Percentiles rank a stretch among this genome's conserved stretches.
Evolutionary conservation across 345 rosid genomes (phyloP).

Genomic region (Citrus australasica): DNA sequence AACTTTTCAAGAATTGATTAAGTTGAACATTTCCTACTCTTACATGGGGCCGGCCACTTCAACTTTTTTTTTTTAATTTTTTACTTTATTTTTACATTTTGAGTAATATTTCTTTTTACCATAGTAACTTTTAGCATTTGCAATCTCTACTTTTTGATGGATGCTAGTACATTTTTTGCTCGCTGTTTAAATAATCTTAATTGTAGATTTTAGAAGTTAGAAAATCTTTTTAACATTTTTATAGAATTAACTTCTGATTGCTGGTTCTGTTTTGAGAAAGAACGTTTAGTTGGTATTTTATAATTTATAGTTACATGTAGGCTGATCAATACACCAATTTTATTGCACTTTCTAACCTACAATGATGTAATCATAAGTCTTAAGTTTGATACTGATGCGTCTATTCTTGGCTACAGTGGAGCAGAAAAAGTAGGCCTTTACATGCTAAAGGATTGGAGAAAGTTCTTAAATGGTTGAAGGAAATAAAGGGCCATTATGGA

Average conservation of each 20-base stretch:
- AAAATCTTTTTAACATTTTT: background rate
- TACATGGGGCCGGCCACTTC: background rate
- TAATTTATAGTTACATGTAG: background rate
- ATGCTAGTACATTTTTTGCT: background rate
- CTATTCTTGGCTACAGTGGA: conserved; percentile 58
- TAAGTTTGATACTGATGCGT: conserved; percentile 6
- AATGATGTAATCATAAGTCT: background rate
- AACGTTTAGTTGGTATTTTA: background rate
- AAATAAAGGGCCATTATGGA: conserved; percentile 45
- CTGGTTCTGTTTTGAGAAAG: background rate
- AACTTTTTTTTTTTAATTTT: background rate
- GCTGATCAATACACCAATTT: background rate
- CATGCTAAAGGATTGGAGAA: conserved; percentile 77
- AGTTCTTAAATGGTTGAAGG: conserved; percentile 79
- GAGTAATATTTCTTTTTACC: background rate
- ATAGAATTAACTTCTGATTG: background rate
- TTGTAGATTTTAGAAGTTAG: background rate
- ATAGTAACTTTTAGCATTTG: background rate
- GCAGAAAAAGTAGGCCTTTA: conserved; percentile 67
- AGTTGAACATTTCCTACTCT: background rate
- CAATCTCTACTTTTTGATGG: background rate
- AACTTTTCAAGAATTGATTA: background rate
- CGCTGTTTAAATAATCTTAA: background rate
- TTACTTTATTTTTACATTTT: background rate
- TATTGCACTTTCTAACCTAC: background rate